Percentiles rank a stretch among this genome's conserved stretches.
Conservation (phyloP, 352 stramenopile species). For the Pythium utonaiense region DNA sequence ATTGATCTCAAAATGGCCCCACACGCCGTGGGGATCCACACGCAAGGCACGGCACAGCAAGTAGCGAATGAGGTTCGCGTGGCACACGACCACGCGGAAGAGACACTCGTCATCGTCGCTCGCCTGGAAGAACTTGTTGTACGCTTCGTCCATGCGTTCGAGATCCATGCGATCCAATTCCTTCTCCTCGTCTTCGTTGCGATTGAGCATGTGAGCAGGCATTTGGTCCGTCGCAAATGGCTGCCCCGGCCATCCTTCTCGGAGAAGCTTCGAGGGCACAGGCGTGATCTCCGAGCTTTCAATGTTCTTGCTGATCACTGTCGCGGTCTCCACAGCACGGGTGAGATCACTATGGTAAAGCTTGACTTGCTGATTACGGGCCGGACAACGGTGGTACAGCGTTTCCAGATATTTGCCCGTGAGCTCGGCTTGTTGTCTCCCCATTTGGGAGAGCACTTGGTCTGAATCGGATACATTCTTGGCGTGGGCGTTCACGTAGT, state of each 20-base stretch:
- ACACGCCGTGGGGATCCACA: conserved; percentile 49
- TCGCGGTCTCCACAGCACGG: conserved; percentile 68
- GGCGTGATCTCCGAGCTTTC: conserved; percentile 35
- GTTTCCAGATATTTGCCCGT: conserved; percentile 64
- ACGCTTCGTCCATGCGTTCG: conserved; percentile 63
- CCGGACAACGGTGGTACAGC: conserved; percentile 48
- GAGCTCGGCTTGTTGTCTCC: conserved; percentile 64
- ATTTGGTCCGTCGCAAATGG: conserved; percentile 48
- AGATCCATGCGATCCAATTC: conserved; percentile 43
- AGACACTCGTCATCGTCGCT: conserved; percentile 44
- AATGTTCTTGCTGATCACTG: conserved; percentile 56
- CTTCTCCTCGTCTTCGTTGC: conserved; percentile 9
- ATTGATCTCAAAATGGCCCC: conserved; percentile 85
- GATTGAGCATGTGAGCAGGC: conserved; percentile 15
- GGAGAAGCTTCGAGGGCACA: conserved; percentile 32
- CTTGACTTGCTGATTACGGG: conserved; percentile 47
- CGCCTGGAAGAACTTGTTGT: conserved; percentile 42
- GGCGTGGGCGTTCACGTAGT: conserved; percentile 78
- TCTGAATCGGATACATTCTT: conserved; percentile 51
- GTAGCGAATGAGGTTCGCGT: conserved; percentile 82
- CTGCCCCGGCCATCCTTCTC: conserved; percentile 72
- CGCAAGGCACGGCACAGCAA: conserved; percentile 75
- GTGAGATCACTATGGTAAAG: conserved; percentile 77
- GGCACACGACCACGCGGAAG: conserved; percentile 74
- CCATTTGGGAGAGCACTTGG: conserved; percentile 81